Base-by-base conservation (phyloP, 2,329 filamentous ascomycete species). In the Teratosphaeria destructans region DNA sequence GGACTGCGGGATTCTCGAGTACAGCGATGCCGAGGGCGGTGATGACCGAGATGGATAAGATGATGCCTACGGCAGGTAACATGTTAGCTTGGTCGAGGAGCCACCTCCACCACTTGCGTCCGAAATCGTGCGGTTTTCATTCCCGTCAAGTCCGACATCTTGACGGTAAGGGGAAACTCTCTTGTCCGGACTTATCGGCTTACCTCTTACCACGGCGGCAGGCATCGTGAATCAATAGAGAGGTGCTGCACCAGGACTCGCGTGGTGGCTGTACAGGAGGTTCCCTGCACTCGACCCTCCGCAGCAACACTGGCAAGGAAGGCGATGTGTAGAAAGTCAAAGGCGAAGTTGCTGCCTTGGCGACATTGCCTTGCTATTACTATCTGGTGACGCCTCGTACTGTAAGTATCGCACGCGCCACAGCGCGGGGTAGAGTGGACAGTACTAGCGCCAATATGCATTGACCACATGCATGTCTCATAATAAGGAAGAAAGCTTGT, bases 1-100 rank as follows among this genome's bases (percentile, higher is more conserved):
- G 78, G 60, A 86, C 77, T 68, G 85, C 80, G 0, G 84, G 84
- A 49, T 81, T 85, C 70, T 86, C 82, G 71, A 85, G 85, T 54
- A 85, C 79, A 57, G 84, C 84, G 56, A 85, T 78, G 12, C 83
- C 81, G 19, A 84, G 82, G 61, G 84, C 84, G 57, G 85, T 79
- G 59, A 86, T 75, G 49, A 86, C 77, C 52, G 81, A 81, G 63
- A 84, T 79, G 55, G 82, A 82, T 65, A 86, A 80, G 63, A 87
- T 82, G 64, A 85, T 78, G 68, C 83, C 84, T 86, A 70, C 54
- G 27, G 39, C 37, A 27, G 29, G 54, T n/a, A 52, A 34, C 55
- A 61, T 65, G 57, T 65, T 14, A 65, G 62, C 43, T 10, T 53
- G 5, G 16, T 59, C 12, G 14, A 52, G 32, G 19, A 47, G 14